These are phyloP conservation scores for Hypseocharis bilobata DNA, from an alignment of 441 rosid genomes.

Conservation along the genomic window DNA sequence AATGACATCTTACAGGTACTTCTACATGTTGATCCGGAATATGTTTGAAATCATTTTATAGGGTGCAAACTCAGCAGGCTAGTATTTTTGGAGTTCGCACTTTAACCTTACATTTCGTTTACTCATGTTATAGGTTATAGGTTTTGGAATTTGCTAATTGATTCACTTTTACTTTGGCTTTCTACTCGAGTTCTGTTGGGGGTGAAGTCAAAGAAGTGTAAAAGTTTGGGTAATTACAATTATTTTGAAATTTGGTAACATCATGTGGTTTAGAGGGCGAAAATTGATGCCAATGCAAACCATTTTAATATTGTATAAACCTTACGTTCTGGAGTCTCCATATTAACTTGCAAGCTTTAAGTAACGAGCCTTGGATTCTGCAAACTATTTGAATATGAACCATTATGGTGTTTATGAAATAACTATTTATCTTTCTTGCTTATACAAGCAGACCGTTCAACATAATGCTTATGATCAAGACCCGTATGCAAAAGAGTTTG, in stretches of 20 bases:
- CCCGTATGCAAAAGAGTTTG: conserved; percentile 91
- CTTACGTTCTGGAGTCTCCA: not conserved
- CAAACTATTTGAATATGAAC: not conserved
- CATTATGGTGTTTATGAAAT: not conserved
- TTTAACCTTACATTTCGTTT: not conserved
- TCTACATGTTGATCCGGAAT: not conserved
- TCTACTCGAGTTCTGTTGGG: too few species aligned
- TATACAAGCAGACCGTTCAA: conserved; percentile 56
- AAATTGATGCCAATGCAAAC: not conserved
- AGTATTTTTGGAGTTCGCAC: not conserved
- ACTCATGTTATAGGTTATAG: not conserved
- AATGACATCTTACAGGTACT: conserved; percentile 66
- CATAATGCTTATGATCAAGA: conserved; percentile 80
- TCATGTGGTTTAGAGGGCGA: not conserved
- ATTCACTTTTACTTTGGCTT: not conserved
- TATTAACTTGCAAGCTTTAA: not conserved
- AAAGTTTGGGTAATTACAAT: not conserved
- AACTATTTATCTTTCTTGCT: not conserved
- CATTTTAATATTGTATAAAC: not conserved
- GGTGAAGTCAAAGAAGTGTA: not conserved
- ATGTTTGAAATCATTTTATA: not conserved
- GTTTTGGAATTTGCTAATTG: conserved; percentile 5
- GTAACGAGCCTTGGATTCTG: not conserved
- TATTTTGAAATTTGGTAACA: not conserved
- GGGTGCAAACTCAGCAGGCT: not conserved